Base-by-base conservation (phyloP, 2,329 filamentous ascomycete species). In the Thielaviopsis populi region DNA sequence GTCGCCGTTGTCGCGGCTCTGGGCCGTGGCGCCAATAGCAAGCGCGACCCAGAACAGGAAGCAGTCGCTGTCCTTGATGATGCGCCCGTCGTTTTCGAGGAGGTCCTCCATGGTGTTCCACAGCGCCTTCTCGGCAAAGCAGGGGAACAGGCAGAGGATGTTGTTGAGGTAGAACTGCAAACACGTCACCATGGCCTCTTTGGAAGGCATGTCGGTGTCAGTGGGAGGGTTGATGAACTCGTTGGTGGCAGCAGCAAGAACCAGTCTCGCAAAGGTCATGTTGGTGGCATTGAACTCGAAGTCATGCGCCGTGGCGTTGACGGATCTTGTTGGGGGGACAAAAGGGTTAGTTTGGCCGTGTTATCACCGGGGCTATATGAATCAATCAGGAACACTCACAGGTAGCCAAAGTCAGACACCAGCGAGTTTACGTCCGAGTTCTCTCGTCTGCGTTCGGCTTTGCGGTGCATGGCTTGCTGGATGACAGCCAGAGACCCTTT, bases 221-320 rank as follows among this genome's bases (percentile, higher is more conserved):
- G 79, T 75, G 2, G 80, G 80, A 56, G 82, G 79, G 3, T 88
- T 88, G 24, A 95, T 75, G 7, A 82, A 77, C 70, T 91, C 85
- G 69, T 89, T 89, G 10, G 83, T 83, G 43, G 89, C 85, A 5
- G 92, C 88, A n/a, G 89, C 89, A 33, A 96, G 76, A 27, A 96
- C 87, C 22, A 97, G 80, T 42, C 89, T 86, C 30, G 91, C 89
- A 78, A 96, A 96, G 0, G 91, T 96, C 82, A 96, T 95, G 70
- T 89, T 90, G 66, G 84, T 87, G 37, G 88, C 85, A 65, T 91
- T 90, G 8, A 90, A 87, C 72, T 95, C 90, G 71, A 96, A 96
- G 73, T 97, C 94, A 71, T 91, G 83, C 1, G 91, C 92, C 0
- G 91, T 96, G 33, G 94, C 91, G 76, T 96, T 95, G 71, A 99